phyloP scores from a whole-genome alignment of 2,329 filamentous ascomycete genomes.

The Talaromyces sp. region DNA sequence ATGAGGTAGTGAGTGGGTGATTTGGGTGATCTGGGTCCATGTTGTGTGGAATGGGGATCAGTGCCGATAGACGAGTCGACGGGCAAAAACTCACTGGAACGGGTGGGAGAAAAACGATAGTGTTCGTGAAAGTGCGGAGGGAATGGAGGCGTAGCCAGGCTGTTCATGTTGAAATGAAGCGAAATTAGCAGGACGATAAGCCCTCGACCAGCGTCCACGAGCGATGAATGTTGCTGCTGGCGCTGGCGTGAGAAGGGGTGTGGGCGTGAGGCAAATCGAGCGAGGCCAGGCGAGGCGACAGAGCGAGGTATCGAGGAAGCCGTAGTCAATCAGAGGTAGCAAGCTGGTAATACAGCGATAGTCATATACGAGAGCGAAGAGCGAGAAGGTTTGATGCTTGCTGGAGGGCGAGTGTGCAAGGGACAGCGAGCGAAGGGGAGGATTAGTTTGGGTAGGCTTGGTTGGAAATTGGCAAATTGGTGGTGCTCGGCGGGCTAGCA shows the following conservation, averaged over 20 bases:
- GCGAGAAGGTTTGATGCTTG: background rate
- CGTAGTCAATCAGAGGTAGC: background rate
- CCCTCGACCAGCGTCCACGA: slow-evolving; percentile 4
- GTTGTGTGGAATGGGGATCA: background rate
- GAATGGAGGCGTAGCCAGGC: slow-evolving; percentile 52
- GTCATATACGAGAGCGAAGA: background rate
- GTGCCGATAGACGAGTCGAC: background rate
- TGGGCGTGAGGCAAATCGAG: background rate
- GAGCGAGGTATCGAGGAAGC: background rate
- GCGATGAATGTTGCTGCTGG: background rate
- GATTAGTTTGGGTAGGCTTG: background rate
- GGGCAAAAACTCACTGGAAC: slow-evolving; percentile 46
- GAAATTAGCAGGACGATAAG: slow-evolving; percentile 19
- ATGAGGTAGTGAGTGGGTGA: background rate
- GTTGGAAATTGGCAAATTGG: background rate
- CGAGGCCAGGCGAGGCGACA: background rate
- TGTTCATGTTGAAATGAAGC: slow-evolving; percentile 51
- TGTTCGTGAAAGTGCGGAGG: slow-evolving; percentile 59
- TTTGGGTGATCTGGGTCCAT: background rate
- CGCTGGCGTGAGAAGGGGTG: background rate
- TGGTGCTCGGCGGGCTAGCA: background rate
- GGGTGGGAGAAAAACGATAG: slow-evolving; percentile 54
- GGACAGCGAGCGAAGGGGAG: slow-evolving; percentile 17
- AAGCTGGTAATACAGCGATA: background rate
- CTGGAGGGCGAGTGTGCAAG: slow-evolving; percentile 10